These are phyloP conservation scores for Aspergillus panamensis DNA, from an alignment of 495 filamentous ascomycete genomes.

Conservation along the genomic window DNA sequence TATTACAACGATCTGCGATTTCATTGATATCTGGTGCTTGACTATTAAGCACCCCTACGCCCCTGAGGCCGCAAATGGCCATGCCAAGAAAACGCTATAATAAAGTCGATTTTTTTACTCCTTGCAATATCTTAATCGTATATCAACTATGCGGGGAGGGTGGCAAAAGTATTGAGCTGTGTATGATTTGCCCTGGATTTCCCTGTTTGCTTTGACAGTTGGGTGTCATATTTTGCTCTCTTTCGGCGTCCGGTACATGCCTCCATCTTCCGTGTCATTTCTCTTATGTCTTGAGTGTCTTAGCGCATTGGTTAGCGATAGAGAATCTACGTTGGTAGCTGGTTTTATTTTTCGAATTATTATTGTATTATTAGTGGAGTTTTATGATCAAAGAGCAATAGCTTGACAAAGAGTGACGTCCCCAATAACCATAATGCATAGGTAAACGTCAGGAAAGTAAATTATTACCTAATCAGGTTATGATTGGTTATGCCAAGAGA, in stretches of 20 bases:
- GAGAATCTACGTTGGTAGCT: constrained; percentile 3
- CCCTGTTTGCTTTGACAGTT: neutral
- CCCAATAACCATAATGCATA: neutral
- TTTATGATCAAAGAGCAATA: neutral
- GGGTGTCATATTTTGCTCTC: constrained; percentile 6
- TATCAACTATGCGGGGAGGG: constrained; percentile 18
- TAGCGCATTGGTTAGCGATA: constrained; percentile 20
- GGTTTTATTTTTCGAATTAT: no score
- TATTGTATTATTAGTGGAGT: constrained; percentile 3
- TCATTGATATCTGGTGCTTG: constrained; percentile 96
- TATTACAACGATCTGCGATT: constrained; percentile 95
- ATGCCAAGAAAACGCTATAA: constrained; percentile 35
- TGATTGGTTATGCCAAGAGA: constrained; percentile 29
- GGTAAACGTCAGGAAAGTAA: neutral
- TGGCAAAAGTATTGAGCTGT: no score
- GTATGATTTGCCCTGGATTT: no score
- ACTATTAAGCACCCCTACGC: constrained; percentile 74
- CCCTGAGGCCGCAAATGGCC: constrained; percentile 28
- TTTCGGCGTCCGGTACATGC: constrained; percentile 5
- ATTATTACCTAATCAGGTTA: constrained; percentile 1
- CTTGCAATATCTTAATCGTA: neutral
- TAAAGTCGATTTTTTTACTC: neutral
- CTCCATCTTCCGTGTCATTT: neutral
- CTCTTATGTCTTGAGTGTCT: constrained; percentile 12
- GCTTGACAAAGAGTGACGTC: neutral